Evolutionary conservation across 441 rosid genomes (phyloP), one percentile per base, ranked within the genome.

Genomic region (Croton laevigatus): DNA sequence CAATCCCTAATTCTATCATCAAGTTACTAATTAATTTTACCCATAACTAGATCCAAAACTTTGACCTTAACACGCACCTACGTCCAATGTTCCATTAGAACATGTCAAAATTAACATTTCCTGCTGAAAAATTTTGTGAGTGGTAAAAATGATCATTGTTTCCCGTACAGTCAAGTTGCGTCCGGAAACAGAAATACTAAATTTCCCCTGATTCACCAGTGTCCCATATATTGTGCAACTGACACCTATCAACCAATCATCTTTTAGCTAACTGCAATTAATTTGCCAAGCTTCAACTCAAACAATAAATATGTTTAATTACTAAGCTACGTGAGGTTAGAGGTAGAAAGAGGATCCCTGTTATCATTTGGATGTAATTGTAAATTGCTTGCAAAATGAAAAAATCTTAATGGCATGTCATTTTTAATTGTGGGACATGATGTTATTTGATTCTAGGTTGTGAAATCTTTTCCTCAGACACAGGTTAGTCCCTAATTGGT

Each of bases 391-490:
- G 32, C 32, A 27, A 45, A 45, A 45, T 11, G 51, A 46, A 46
- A 46, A 46, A 11, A 3, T 52, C 57, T 49, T 6, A 11, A 52
- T 2, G 57, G 8, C 20, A 6, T 52, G 5, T 49, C 19, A 52
- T 52, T 54, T 19, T 54, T 1, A 54, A 54, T 19, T 20, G 1
- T 20, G 5, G 20, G 32, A 20, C 9, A 6, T 54, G 59, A 20
- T 54, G 59, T 54, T 54, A 22, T 54, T 53, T 54, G 59, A 54
- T 54, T 54, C 12, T 57, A 57, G 36, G 36, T 23, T 57, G 36
- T 57, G 37, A 23, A 23, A 57, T 16, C 13, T 16, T 23, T 8
- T 3, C 11, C 27, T 57, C 13, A 8, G 59, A 27, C 32, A 1
- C 32, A 27, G 32, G 1, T 2, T 27, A 27, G 32, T 27, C 32